Evolutionary conservation across 2,329 filamentous ascomycete genomes (phyloP), one percentile per base, ranked within the genome.

Genomic region (Chaetomium olivaceum): DNA sequence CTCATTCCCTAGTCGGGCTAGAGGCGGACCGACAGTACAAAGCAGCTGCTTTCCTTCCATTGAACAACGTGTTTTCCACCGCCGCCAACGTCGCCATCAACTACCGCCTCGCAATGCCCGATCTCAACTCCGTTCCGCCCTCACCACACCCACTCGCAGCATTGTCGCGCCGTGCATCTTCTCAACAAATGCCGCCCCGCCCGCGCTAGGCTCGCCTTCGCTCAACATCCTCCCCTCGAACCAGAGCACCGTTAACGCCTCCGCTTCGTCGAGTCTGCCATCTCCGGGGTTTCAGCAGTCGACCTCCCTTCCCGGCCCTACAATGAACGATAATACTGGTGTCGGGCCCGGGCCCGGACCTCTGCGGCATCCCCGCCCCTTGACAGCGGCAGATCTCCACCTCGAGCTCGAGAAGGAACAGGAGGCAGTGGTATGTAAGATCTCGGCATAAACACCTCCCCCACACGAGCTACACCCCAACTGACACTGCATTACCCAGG

Each of bases 331-430:
- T 70, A 79, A 79, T 64, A 77, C 80, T 1, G 82, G 80, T 16
- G 82, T 86, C 55, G 82, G 81, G 31, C 75, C 80, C 36, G 87
- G 87, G 0, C 86, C 87, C 63, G 91, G 90, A 0, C 93, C 94
- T 4, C 80, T 96, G 72, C 87, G 94, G 68, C 93, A 97, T 76
- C 93, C 94, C 6, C 86, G 92, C 43, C 93, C 93, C 3, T 80
- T 97, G 76, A 97, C 94, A 0, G 89, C 92, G 1, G 91, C 92
- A 3, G 94, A 98, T 77, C 83, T 98, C 67, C 93, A 97, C 77
- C 83, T 91, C 66, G 88, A 97, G 79, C 83, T 97, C 29, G 94
- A 98, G 78, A 95, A 96, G 77, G 94, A 98, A 76, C 93, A 98
- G 73, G 94, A 98, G 78, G 91, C 93, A 43, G 90, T 97, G 73